Evolutionary conservation across 495 filamentous ascomycete species (phyloP).

Genomic region (Platismatia glauca): DNA sequence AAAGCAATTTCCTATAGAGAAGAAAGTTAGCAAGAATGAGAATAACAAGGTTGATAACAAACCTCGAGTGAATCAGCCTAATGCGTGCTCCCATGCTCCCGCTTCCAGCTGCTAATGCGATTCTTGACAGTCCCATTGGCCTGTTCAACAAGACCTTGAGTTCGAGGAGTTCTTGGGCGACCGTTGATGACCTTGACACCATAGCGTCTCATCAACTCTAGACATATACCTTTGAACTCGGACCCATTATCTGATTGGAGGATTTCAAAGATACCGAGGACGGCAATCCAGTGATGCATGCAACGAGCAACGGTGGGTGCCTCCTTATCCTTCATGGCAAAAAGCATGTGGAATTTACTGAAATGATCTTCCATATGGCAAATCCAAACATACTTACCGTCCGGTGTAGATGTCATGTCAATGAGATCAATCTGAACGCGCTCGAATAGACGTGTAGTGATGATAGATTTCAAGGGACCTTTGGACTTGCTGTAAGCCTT

Average conservation of each 20-base stretch:
- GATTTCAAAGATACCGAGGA: slow-evolving; percentile 5
- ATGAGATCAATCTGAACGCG: slow-evolving; percentile 23
- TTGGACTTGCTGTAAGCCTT: slow-evolving; percentile 9
- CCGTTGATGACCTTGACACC: not conserved
- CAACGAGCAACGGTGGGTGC: not conserved
- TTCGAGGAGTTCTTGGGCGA: not conserved
- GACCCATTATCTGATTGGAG: slow-evolving; percentile 21
- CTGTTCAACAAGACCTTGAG: not conserved
- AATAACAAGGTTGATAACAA: not conserved
- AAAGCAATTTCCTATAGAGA: not conserved
- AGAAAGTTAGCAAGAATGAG: not conserved
- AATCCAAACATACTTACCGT: slow-evolving; percentile 18
- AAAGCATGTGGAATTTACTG: slow-evolving; percentile 12
- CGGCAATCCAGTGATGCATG: not conserved
- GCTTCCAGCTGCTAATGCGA: not conserved
- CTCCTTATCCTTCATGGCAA: too few species aligned
- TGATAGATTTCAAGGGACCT: slow-evolving; percentile 10
- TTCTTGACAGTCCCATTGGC: not conserved
- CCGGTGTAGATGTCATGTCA: slow-evolving; percentile 13
- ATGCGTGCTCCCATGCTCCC: not conserved
- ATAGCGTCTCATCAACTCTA: not conserved
- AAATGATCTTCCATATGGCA: slow-evolving; percentile 21
- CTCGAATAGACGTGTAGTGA: slow-evolving; percentile 8
- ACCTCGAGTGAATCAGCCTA: not conserved
- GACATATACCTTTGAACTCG: too few species aligned